These are phyloP conservation scores for Epichloe uncinata DNA, from an alignment of 2,329 filamentous ascomycete genomes.

Conservation along the genomic window DNA sequence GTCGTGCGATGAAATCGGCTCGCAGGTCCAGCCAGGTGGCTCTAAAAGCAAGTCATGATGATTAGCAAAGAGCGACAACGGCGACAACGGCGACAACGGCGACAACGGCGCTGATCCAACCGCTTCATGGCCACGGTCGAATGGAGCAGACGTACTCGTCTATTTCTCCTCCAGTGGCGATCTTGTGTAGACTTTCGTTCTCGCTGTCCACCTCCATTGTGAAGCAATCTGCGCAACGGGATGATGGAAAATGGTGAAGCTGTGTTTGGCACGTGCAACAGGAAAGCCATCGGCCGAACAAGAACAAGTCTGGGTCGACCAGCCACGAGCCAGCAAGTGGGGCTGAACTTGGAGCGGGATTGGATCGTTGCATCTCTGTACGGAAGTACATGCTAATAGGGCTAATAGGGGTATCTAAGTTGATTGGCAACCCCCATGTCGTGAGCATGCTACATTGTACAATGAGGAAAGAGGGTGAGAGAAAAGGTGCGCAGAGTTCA, in stretches of 20 bases:
- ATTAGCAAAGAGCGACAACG: slow-evolving; percentile 11
- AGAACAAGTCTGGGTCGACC: not conserved
- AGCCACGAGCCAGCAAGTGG: slow-evolving; percentile 9
- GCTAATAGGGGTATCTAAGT: too few relatives aligned
- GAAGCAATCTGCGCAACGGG: slow-evolving; percentile 9
- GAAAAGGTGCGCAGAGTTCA: too few relatives aligned
- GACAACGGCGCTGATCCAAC: slow-evolving; percentile 3
- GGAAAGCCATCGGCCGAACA: too few relatives aligned
- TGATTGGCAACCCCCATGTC: too few relatives aligned
- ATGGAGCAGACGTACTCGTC: slow-evolving; percentile 36
- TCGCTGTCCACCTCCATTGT: slow-evolving; percentile 43
- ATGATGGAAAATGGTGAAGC: slow-evolving; percentile 5
- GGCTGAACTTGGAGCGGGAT: slow-evolving; percentile 7
- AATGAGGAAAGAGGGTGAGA: too few relatives aligned
- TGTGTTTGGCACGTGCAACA: not conserved
- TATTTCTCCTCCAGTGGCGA: slow-evolving; percentile 39
- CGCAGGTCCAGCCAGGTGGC: slow-evolving; percentile 57
- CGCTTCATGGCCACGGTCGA: not conserved
- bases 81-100: not conserved
- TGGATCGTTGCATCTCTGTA: too few relatives aligned
- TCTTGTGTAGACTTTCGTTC: slow-evolving; percentile 32
- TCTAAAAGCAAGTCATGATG: slow-evolving; percentile 30
- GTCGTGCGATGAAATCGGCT: slow-evolving; percentile 48
- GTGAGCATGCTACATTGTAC: too few relatives aligned
- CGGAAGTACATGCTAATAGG: too few relatives aligned